phyloP scores from a whole-genome alignment of 371 early-diverging fungal genomes.

The Mucor piriformis region DNA sequence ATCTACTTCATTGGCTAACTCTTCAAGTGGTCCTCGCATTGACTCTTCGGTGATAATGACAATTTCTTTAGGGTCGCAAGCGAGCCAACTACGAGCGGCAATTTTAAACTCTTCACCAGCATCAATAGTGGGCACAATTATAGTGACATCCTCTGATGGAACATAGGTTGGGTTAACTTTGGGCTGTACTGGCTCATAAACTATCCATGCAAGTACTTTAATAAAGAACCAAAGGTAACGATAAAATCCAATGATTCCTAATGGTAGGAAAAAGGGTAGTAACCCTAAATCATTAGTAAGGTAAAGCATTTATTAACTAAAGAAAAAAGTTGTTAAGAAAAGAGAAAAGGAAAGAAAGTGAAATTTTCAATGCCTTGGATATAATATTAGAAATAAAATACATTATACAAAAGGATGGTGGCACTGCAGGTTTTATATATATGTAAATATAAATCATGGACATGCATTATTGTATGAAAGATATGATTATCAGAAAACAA shows the following conservation, averaged over 20 bases:
- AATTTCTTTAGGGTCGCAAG: conserved; percentile 65
- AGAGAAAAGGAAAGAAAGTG: conserved; percentile 49
- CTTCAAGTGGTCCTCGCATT: conserved; percentile 53
- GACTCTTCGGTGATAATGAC: conserved; percentile 60
- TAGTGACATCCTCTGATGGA: conserved; percentile 65
- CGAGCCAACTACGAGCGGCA: conserved; percentile 69
- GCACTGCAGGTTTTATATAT: neutral
- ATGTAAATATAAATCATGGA: neutral
- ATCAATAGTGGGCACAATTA: conserved; percentile 77
- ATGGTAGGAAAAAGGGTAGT: conserved; percentile 71
- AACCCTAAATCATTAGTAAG: conserved; percentile 61
- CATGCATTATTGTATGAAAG: conserved; percentile 1
- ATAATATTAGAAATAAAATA: neutral
- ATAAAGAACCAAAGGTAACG: conserved; percentile 71
- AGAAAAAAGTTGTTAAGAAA: neutral
- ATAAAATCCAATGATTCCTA: conserved; percentile 75
- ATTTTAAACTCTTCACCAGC: conserved; percentile 74
- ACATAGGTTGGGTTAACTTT: conserved; percentile 53
- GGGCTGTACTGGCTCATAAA: conserved; percentile 57
- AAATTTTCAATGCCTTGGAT: neutral
- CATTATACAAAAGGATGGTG: neutral
- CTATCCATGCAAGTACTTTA: conserved; percentile 58
- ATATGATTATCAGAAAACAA: neutral
- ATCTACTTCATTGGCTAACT: conserved; percentile 46
- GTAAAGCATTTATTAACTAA: conserved; percentile 58